Evolutionary conservation across 1,284 basidiomycete genomes (phyloP).

Genomic region (Irpex sp.): DNA sequence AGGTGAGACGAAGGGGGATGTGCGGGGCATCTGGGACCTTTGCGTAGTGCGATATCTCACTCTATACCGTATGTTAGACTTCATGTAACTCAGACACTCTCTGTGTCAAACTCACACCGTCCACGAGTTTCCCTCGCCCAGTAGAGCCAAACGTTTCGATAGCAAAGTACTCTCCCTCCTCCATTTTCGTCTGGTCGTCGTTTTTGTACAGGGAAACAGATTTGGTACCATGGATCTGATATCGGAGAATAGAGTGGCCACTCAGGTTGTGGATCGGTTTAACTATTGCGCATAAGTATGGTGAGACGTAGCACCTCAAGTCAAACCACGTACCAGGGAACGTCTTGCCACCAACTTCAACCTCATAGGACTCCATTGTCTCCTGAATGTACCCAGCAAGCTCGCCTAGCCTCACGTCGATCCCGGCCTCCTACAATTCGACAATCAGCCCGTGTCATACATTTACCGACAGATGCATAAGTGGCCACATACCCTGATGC

Average conservation of each 20-base stretch:
- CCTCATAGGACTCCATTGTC: slow-evolving; percentile 99
- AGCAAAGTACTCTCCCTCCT: slow-evolving; percentile 98
- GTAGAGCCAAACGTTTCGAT: slow-evolving; percentile 99
- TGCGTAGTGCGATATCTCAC: slow-evolving; percentile 95
- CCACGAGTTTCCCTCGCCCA: slow-evolving; percentile 86
- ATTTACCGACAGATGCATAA: no score
- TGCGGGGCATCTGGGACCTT: slow-evolving; percentile 66
- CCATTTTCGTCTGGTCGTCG: slow-evolving; percentile 93
- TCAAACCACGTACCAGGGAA: slow-evolving; percentile 63
- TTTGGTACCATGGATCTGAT: slow-evolving; percentile 88
- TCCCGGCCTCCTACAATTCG: slow-evolving; percentile 80
- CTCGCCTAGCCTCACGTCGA: slow-evolving; percentile 93
- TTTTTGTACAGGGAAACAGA: slow-evolving; percentile 90
- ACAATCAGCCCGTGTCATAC: no score
- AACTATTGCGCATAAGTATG: slow-evolving; percentile 44
- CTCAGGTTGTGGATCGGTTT: slow-evolving; percentile 90
- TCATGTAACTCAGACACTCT: no score
- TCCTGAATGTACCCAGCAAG: slow-evolving; percentile 94
- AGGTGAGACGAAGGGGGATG: slow-evolving; percentile 70
- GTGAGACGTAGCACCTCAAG: not conserved
- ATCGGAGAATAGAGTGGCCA: slow-evolving; percentile 88
- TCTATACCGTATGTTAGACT: slow-evolving; percentile 39
- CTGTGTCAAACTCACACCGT: slow-evolving; percentile 46
- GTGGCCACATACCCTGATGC: slow-evolving; percentile 67
- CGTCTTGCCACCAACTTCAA: slow-evolving; percentile 85